These are phyloP conservation scores for Rhizopogon rudus DNA, from an alignment of 768 basidiomycete species.

Conservation along the genomic window DNA sequence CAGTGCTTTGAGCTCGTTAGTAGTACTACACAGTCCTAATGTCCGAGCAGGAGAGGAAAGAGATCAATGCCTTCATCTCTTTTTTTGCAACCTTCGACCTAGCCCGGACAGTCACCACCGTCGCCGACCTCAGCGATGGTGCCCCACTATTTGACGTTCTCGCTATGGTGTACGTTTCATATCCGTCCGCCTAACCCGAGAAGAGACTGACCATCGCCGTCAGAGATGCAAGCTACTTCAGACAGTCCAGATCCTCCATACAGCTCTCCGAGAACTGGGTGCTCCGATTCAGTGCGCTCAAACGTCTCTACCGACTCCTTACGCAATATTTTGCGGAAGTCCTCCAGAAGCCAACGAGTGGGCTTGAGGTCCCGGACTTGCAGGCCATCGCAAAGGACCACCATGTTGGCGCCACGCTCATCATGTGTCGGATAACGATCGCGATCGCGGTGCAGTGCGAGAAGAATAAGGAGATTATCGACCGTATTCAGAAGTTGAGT, in stretches of 20 bases:
- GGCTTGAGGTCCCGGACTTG: slow-evolving; percentile 83
- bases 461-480: slow-evolving; percentile 83
- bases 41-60: slow-evolving; percentile 44
- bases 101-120: slow-evolving; percentile 52
- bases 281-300: slow-evolving; percentile 75
- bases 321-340: slow-evolving; percentile 86
- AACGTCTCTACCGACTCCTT: slow-evolving; percentile 82
- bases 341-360: slow-evolving; percentile 70
- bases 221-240: slow-evolving; percentile 81
- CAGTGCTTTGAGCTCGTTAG: too few species aligned
- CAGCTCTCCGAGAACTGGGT: slow-evolving; percentile 87
- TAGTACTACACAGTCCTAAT: slow-evolving; percentile 10
- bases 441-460: slow-evolving; percentile 88
- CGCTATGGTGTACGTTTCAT: slow-evolving; percentile 57
- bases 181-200: not conserved
- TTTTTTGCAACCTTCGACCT: slow-evolving; percentile 77
- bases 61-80: slow-evolving; percentile 76
- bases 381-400: slow-evolving; percentile 81
- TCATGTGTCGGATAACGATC: slow-evolving; percentile 77
- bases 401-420: slow-evolving; percentile 57
- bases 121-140: slow-evolving; percentile 78
- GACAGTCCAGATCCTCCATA: slow-evolving; percentile 49
- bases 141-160: slow-evolving; percentile 72
- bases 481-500: slow-evolving; percentile 79
- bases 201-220: slow-evolving; percentile 7